Conservation (phyloP, 2,329 filamentous ascomycete genomes). For the Pseudocercospora eumusae region DNA sequence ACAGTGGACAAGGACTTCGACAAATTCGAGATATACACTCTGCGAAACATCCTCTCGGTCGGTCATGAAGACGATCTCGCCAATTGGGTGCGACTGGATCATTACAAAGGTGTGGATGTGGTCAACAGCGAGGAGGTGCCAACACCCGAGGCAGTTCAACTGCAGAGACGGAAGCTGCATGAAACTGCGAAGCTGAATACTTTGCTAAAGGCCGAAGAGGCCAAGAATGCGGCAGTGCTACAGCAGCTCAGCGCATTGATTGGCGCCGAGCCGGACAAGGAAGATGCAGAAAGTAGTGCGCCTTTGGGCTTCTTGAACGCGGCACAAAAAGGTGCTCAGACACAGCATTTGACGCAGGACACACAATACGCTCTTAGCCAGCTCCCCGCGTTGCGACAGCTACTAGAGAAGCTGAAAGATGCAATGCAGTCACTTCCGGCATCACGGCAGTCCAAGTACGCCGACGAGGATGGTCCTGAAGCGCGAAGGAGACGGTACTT, state of each 20-base stretch:
- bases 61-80: slow-evolving; percentile 61
- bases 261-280: slow-evolving; percentile 35
- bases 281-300: slow-evolving; percentile 23
- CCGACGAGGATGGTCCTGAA: slow-evolving; percentile 52
- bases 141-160: slow-evolving; percentile 67
- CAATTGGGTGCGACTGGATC: slow-evolving; percentile 76
- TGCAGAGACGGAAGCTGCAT: slow-evolving; percentile 71
- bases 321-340: slow-evolving; percentile 43
- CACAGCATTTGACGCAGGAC: slow-evolving; percentile 66
- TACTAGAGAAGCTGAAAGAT: slow-evolving; percentile 62
- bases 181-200: slow-evolving; percentile 76
- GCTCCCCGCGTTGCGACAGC: slow-evolving; percentile 71
- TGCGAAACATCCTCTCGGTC: slow-evolving; percentile 68
- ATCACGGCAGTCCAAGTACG: slow-evolving; percentile 32
- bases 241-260: slow-evolving; percentile 62
- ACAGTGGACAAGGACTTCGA: slow-evolving; percentile 55
- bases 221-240: slow-evolving; percentile 71
- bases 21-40: slow-evolving; percentile 70
- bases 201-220: slow-evolving; percentile 68
- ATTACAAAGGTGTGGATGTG: slow-evolving; percentile 67
- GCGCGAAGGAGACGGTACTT: slow-evolving; percentile 79
- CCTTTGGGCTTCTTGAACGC: slow-evolving; percentile 60
- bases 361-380: slow-evolving; percentile 80
- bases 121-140: slow-evolving; percentile 46
- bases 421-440: slow-evolving; percentile 37